phyloP scores from a whole-genome alignment of 2,329 filamentous ascomycete species.

The Fusarium concolor region DNA sequence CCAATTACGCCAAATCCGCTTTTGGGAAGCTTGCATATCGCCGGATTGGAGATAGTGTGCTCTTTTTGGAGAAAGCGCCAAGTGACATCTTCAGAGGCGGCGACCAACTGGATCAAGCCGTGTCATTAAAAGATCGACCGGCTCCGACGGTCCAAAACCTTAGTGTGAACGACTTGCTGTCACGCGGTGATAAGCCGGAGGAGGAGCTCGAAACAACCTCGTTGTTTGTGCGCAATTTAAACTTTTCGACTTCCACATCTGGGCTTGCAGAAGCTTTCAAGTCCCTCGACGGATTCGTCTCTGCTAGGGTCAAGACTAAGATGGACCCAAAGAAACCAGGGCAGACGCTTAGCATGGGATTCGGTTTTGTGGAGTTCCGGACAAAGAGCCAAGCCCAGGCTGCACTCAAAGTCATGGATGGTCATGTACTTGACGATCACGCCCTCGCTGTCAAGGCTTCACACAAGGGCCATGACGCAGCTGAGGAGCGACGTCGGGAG shows the following conservation, averaged over 20 bases:
- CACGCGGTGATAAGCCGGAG: slow-evolving; percentile 64
- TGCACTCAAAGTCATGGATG: slow-evolving; percentile 87
- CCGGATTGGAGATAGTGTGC: slow-evolving; percentile 87
- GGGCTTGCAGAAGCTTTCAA: slow-evolving; percentile 82
- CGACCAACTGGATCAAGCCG: slow-evolving; percentile 47
- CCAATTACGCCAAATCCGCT: slow-evolving; percentile 83
- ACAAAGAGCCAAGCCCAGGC: slow-evolving; percentile 81
- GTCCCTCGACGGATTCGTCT: slow-evolving; percentile 87
- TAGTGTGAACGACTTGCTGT: slow-evolving; percentile 76
- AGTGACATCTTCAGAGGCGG: slow-evolving; percentile 75
- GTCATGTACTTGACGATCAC: slow-evolving; percentile 87
- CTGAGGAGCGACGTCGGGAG: slow-evolving; percentile 84
- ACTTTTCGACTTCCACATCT: slow-evolving; percentile 86
- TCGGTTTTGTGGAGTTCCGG: slow-evolving; percentile 92
- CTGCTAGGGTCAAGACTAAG: slow-evolving; percentile 92
- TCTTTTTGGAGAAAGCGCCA: slow-evolving; percentile 95
- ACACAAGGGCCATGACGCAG: slow-evolving; percentile 87
- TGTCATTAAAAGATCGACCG: slow-evolving; percentile 50
- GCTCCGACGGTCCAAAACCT: slow-evolving; percentile 67
- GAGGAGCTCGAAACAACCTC: slow-evolving; percentile 76
- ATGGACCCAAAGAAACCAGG: slow-evolving; percentile 90
- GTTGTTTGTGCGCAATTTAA: slow-evolving; percentile 92
- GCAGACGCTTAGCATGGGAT: slow-evolving; percentile 94
- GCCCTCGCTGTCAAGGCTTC: slow-evolving; percentile 86
- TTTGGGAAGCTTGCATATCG: slow-evolving; percentile 89